phyloP scores from a whole-genome alignment of 1,284 basidiomycete genomes.

The Mycocalia duriaeana region DNA sequence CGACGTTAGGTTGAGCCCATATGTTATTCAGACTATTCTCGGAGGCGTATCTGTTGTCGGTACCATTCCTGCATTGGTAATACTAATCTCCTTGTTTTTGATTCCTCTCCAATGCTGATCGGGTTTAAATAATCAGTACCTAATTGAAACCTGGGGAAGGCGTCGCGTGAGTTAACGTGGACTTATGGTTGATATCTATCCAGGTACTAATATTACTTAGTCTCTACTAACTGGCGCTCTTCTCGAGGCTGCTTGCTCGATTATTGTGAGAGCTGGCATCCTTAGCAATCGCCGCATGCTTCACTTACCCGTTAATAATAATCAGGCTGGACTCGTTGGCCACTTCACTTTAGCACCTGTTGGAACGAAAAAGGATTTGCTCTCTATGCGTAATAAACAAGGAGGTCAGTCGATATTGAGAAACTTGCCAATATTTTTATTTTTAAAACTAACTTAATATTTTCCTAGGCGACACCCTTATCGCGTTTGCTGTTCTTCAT shows the following conservation, averaged over 20 bases:
- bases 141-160: constrained; percentile 66
- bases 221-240: constrained; percentile 65
- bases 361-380: constrained; percentile 39
- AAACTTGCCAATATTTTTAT: background rate
- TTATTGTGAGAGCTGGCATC: constrained; percentile 43
- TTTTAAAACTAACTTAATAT: background rate
- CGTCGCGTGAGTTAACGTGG: constrained; percentile 37
- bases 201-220: constrained; percentile 21
- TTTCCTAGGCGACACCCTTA: constrained; percentile 47
- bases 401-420: constrained; percentile 34
- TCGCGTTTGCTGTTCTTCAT: constrained; percentile 75
- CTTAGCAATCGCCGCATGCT: background rate
- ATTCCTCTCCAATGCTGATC: too few species aligned
- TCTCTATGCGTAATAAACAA: constrained; percentile 50
- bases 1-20: constrained; percentile 52
- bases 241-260: constrained; percentile 55
- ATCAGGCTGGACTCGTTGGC: constrained; percentile 64
- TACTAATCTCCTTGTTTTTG: too few species aligned
- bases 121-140: constrained; percentile 32
- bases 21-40: constrained; percentile 69
- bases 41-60: constrained; percentile 66
- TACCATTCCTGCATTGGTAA: constrained; percentile 55
- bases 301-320: background rate
- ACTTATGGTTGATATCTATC: background rate
- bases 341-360: constrained; percentile 59